These are phyloP conservation scores for Elaeis oleifera DNA, from an alignment of 202 grass and related monocot species.

Conservation along the genomic window DNA sequence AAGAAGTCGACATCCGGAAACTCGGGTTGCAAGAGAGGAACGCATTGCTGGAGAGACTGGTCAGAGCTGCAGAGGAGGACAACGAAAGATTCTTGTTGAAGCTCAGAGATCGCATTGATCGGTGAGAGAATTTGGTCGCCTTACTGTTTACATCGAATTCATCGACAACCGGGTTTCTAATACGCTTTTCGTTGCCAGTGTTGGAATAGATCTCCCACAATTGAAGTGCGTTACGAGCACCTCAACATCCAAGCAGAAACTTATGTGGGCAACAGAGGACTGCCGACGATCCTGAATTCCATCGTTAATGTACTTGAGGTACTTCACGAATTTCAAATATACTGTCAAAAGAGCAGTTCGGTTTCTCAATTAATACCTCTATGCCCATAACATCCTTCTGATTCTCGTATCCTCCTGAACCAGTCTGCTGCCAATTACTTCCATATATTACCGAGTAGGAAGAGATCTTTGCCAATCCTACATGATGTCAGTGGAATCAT, in stretches of 20 bases:
- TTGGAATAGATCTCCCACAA: constrained; percentile 56
- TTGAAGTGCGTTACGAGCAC: constrained; percentile 63
- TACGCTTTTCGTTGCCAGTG: constrained; percentile 25
- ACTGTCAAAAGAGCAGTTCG: no score
- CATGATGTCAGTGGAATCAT: constrained; percentile 19
- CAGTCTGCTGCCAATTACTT: constrained; percentile 1
- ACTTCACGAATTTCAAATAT: not conserved
- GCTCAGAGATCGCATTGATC: constrained; percentile 78
- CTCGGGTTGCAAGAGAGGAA: constrained; percentile 51
- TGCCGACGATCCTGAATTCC: constrained; percentile 60
- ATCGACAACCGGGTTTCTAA: not conserved
- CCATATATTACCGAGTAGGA: constrained; percentile 12
- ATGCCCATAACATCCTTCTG: not conserved
- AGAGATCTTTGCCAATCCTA: constrained; percentile 11
- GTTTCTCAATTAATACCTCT: no score
- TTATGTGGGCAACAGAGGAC: constrained; percentile 46
- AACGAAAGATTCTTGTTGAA: constrained; percentile 81
- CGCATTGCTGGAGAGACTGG: constrained; percentile 59
- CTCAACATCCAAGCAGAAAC: constrained; percentile 49
- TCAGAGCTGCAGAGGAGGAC: constrained; percentile 69
- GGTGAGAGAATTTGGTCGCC: constrained; percentile 8
- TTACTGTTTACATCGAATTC: not conserved
- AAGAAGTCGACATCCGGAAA: constrained; percentile 55
- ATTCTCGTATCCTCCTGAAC: not conserved
- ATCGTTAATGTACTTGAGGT: constrained; percentile 48